Conservation (phyloP, 768 basidiomycete genomes). For the Steccherinum ochraceum region DNA sequence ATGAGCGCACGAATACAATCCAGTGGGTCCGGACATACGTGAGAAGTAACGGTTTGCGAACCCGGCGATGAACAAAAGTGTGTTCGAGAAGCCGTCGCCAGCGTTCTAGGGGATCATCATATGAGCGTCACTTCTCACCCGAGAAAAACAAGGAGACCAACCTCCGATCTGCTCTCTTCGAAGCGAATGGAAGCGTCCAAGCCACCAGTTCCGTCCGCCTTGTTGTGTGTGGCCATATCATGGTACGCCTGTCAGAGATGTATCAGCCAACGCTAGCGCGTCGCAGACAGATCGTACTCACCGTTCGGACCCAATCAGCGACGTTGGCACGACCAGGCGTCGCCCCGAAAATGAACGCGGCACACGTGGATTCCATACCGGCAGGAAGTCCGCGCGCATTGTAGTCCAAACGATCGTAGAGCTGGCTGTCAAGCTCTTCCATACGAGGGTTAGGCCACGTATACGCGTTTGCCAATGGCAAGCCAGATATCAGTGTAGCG, state of each 20-base stretch:
- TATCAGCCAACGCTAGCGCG: background rate
- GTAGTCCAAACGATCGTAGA: background rate
- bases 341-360: background rate
- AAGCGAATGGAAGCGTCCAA: conserved; percentile 44
- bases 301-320: conserved; percentile 1
- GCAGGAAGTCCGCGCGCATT: background rate
- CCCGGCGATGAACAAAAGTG: conserved; percentile 33
- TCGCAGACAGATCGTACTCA: background rate
- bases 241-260: conserved; percentile 41
- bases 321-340: background rate
- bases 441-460: conserved; percentile 1
- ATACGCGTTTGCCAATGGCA: no score
- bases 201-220: conserved; percentile 39
- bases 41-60: conserved; percentile 41
- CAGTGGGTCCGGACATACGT: conserved; percentile 33
- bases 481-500: no score
- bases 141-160: conserved; percentile 14
- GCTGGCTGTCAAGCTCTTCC: background rate
- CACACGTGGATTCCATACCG: background rate
- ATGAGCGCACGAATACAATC: background rate
- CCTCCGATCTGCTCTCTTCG: conserved; percentile 37
- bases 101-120: conserved; percentile 31
- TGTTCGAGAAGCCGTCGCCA: conserved; percentile 39
- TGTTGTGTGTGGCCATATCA: conserved; percentile 43
- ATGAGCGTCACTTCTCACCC: background rate